These are phyloP conservation scores for Thuidium tamariscinum DNA, from an alignment of 225 moss, liverwort and hornwort species.

Conservation along the genomic window DNA sequence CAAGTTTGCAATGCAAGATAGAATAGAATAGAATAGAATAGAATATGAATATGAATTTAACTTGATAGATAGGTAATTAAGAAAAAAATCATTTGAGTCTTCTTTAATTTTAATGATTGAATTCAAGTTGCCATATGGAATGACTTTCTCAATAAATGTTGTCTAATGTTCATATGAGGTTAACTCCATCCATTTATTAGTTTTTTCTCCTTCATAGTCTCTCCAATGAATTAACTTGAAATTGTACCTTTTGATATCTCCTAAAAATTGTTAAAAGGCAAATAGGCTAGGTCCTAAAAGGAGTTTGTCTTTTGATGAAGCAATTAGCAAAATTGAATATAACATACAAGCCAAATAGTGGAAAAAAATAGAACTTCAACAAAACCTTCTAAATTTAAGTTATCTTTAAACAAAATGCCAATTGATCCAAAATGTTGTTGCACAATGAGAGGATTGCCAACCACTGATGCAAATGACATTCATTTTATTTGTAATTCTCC, in stretches of 20 bases:
- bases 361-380: too few relatives aligned
- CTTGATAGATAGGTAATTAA: background rate
- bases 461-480: background rate
- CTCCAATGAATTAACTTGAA: background rate
- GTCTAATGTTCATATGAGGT: background rate
- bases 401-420: fast-evolving
- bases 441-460: background rate
- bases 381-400: too few relatives aligned
- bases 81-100: background rate
- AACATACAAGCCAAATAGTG: fast-evolving
- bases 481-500: too few relatives aligned
- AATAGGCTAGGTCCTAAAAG: background rate
- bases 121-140: background rate
- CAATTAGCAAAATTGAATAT: background rate
- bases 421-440: background rate
- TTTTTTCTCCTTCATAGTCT: background rate
- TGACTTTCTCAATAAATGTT: background rate
- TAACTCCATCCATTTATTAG: background rate
- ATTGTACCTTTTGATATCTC: background rate
- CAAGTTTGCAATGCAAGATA: background rate
- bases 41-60: too few relatives aligned
- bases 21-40: too few relatives aligned
- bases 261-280: background rate
- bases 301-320: background rate
- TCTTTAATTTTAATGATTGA: background rate